Conservation (phyloP, 2,329 filamentous ascomycete species). For the Gyromitra esculenta region DNA sequence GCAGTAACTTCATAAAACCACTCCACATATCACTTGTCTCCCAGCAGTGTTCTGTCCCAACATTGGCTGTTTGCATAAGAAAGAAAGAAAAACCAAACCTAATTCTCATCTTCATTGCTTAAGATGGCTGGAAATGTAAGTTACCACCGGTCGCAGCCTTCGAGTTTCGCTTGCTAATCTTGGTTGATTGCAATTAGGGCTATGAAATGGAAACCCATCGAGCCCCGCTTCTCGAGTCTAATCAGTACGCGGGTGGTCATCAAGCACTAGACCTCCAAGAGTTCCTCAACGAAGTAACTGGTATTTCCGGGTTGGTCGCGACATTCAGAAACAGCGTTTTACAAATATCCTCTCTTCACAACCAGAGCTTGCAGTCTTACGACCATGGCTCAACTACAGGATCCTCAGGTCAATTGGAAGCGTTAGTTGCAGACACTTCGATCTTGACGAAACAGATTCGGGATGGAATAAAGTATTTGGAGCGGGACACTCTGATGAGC, state of each 20-base stretch:
- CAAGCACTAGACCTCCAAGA: constrained; percentile 50
- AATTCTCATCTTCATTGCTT: constrained; percentile 18
- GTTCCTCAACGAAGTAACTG: constrained; percentile 52
- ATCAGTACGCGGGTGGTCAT: constrained; percentile 47
- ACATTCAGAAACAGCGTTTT: constrained; percentile 52
- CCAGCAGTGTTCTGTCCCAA: constrained; percentile 1
- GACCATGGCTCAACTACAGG: constrained; percentile 59
- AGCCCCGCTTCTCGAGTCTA: constrained; percentile 48
- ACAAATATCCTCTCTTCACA: constrained; percentile 49
- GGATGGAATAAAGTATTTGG: constrained; percentile 79
- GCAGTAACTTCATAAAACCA: constrained; percentile 44
- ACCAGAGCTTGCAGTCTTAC: constrained; percentile 52
- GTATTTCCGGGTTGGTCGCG: constrained; percentile 38
- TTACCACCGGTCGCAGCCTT: not conserved
- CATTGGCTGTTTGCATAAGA: constrained; percentile 16
- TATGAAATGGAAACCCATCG: constrained; percentile 52
- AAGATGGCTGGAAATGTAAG: constrained; percentile 45
- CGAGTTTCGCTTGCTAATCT: constrained; percentile 29
- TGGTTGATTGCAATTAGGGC: constrained; percentile 33
- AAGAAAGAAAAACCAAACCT: constrained; percentile 24
- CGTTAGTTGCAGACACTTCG: constrained; percentile 75
- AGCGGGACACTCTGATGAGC: constrained; percentile 74
- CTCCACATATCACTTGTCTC: constrained; percentile 10
- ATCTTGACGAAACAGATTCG: constrained; percentile 78
- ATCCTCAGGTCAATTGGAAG: constrained; percentile 70